Evolutionary conservation across 495 filamentous ascomycete genomes (phyloP).

Genomic region (Lasiosphaeria hispida): DNA sequence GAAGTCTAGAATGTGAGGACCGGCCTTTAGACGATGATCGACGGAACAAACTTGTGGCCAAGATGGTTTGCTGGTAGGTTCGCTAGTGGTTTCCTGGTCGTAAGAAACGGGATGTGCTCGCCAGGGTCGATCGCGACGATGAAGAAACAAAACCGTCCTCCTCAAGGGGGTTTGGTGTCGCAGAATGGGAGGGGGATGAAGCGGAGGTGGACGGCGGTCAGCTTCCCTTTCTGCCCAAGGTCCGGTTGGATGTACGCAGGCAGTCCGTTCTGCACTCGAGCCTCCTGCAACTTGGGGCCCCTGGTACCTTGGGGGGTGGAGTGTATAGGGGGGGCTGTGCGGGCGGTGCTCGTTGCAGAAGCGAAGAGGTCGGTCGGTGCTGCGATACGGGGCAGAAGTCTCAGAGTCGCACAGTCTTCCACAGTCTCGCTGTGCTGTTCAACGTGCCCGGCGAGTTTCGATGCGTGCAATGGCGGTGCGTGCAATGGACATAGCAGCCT

Average conservation of each 20-base stretch:
- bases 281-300: constrained; percentile 21
- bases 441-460: not conserved
- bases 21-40: constrained; percentile 33
- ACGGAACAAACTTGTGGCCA: constrained; percentile 26
- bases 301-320: constrained; percentile 19
- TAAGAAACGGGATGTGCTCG: constrained; percentile 20
- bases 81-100: constrained; percentile 14
- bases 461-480: constrained; percentile 2
- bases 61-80: not conserved
- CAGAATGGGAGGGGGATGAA: constrained; percentile 30
- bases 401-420: no score
- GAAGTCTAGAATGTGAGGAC: constrained; percentile 30
- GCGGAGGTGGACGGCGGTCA: constrained; percentile 14
- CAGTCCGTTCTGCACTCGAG: constrained; percentile 11
- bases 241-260: constrained; percentile 12
- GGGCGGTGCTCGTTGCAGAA: constrained; percentile 3
- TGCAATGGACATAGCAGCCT: no score
- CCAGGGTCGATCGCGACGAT: constrained; percentile 23
- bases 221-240: constrained; percentile 14
- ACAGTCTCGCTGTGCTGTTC: no score
- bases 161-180: constrained; percentile 30
- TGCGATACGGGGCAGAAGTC: not conserved
- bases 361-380: not conserved
- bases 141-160: constrained; percentile 27
- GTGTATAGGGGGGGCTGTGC: constrained; percentile 12